A percentile compares a stretch with the other conserved stretches of the same genome.
These are phyloP conservation scores for Mycena sanguinolenta DNA, from an alignment of 768 basidiomycete species.

Conservation along the genomic window DNA sequence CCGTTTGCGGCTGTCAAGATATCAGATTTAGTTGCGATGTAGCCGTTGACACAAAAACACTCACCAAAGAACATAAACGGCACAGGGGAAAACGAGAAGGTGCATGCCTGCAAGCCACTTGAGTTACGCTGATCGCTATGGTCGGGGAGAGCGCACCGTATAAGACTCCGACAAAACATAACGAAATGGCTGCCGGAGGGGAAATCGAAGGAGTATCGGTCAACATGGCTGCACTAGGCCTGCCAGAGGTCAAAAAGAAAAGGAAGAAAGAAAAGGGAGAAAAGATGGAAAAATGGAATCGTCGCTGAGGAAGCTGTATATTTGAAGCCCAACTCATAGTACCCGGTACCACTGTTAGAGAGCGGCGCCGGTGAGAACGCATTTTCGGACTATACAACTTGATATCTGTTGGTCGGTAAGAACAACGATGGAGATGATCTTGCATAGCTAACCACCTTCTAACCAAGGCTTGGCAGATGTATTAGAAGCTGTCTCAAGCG, in stretches of 20 bases:
- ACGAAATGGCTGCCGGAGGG: slow-evolving; percentile 21
- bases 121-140: not conserved
- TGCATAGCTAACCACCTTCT: too few species aligned
- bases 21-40: not conserved
- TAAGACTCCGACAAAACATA: slow-evolving; percentile 20
- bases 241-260: not conserved
- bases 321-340: too few species aligned
- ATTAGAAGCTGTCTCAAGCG: too few species aligned
- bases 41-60: not conserved
- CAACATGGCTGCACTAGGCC: slow-evolving; percentile 15
- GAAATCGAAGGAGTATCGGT: slow-evolving; percentile 20
- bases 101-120: slow-evolving; percentile 13
- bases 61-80: slow-evolving; percentile 14
- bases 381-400: too few species aligned
- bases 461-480: too few species aligned
- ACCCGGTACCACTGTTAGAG: too few species aligned
- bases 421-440: not conserved
- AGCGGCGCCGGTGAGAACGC: too few species aligned
- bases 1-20: slow-evolving; percentile 12
- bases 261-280: not conserved
- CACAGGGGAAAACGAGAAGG: slow-evolving; percentile 20
- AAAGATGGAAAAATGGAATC: not conserved
- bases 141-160: slow-evolving; percentile 10
- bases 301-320: not conserved
- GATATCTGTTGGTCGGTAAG: slow-evolving; percentile 5